Conservation (phyloP, 768 basidiomycete genomes). For the Termitomyces sp. region DNA sequence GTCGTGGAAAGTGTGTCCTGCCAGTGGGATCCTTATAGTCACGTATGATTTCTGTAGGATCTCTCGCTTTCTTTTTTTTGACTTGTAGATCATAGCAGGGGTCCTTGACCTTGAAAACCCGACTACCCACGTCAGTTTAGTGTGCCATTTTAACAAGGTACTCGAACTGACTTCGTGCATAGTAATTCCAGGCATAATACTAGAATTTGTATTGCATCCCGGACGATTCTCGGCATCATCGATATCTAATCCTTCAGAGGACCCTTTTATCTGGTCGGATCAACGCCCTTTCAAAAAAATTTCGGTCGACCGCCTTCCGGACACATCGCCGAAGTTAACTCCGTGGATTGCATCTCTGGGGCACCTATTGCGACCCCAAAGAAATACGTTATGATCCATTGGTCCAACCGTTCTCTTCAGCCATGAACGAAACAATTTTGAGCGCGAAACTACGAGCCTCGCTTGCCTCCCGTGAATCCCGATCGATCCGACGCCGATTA, state of each 20-base stretch:
- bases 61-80: not conserved
- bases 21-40: not conserved
- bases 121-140: not conserved
- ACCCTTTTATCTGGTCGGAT: not conserved
- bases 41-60: not conserved
- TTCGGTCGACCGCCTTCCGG: not conserved
- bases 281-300: not conserved
- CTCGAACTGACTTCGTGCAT: not conserved
- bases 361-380: not conserved
- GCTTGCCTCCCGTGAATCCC: constrained; percentile 60
- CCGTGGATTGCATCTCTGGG: not conserved
- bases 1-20: too few relatives aligned
- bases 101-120: not conserved
- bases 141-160: not conserved
- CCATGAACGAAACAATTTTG: constrained; percentile 23
- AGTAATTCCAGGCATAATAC: not conserved
- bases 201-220: not conserved
- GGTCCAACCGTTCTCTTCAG: not conserved
- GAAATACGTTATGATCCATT: not conserved
- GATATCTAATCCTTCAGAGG: not conserved
- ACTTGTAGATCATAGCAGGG: not conserved
- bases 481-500: constrained; percentile 69
- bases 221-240: not conserved
- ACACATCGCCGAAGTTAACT: not conserved
- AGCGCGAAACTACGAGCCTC: constrained; percentile 45